Conservation (phyloP, 305 asterid species). For the Fraxinus floribunda region DNA sequence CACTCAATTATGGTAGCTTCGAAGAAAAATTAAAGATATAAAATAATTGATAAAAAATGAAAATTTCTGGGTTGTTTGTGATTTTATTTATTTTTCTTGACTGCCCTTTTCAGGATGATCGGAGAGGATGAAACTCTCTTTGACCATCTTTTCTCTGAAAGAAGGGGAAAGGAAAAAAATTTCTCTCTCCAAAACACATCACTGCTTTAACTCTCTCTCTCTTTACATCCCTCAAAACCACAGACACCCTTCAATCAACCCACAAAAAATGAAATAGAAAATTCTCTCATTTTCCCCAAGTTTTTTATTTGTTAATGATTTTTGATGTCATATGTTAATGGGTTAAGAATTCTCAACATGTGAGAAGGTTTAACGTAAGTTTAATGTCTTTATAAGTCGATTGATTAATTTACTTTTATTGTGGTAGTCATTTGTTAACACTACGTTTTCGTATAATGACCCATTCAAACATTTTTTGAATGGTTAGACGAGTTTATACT, state of each 20-base stretch:
- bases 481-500: not conserved
- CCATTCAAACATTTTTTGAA: not conserved
- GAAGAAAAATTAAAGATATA: not conserved
- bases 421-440: not conserved
- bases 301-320: not conserved
- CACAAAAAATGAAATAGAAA: not conserved
- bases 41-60: not conserved
- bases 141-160: conserved; percentile 85
- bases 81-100: conserved; percentile 18
- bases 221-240: not conserved
- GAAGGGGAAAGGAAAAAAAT: conserved; percentile 36
- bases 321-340: not conserved
- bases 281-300: not conserved
- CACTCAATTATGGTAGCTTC: conserved; percentile 25
- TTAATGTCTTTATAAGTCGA: not conserved
- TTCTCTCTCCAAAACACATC: conserved; percentile 40
- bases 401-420: not conserved
- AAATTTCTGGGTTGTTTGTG: conserved; percentile 16
- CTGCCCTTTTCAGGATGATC: conserved; percentile 78
- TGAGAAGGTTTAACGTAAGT: not conserved
- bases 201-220: conserved; percentile 30
- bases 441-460: not conserved
- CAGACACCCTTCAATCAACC: not conserved
- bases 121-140: conserved; percentile 72
- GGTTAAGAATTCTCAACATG: not conserved